phyloP scores from a whole-genome alignment of 2,329 filamentous ascomycete species.

The Pochonia chlamydosporia region DNA sequence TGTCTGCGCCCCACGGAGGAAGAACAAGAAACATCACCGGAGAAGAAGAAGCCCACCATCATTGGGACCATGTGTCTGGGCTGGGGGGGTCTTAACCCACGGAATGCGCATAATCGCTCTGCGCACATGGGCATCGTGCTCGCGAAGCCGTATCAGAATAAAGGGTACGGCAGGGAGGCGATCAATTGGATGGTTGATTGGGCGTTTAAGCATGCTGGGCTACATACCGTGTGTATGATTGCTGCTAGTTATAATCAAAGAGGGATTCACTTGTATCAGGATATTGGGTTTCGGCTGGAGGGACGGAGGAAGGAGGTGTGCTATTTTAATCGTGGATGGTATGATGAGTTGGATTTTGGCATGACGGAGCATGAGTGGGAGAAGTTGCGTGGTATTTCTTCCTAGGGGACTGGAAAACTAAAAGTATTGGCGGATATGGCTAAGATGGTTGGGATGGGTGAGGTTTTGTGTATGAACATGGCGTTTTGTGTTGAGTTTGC shows the following conservation, averaged over 20 bases:
- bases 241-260: constrained; percentile 36
- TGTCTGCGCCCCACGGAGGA: constrained; percentile 11
- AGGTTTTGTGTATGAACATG: too few relatives aligned
- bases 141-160: constrained; percentile 25
- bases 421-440: too few relatives aligned
- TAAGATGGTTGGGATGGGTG: too few relatives aligned
- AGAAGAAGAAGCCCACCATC: constrained; percentile 10
- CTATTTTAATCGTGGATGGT: constrained; percentile 34
- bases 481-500: too few relatives aligned
- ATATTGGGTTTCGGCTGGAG: constrained; percentile 38
- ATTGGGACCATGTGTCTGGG: constrained; percentile 16
- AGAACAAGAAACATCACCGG: not conserved
- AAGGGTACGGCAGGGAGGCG: constrained; percentile 40
- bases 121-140: constrained; percentile 30
- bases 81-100: constrained; percentile 10
- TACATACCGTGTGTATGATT: constrained; percentile 37
- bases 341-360: constrained; percentile 25
- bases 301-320: constrained; percentile 26
- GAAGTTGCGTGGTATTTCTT: constrained; percentile 7
- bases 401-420: not conserved
- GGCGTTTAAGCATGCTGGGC: constrained; percentile 34
- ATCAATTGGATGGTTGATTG: constrained; percentile 41
- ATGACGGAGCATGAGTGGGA: constrained; percentile 34
- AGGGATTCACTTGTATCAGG: constrained; percentile 35
- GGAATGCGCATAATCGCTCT: constrained; percentile 13